Conservation (phyloP, 495 filamentous ascomycete species). For the Patellaria atrata region DNA sequence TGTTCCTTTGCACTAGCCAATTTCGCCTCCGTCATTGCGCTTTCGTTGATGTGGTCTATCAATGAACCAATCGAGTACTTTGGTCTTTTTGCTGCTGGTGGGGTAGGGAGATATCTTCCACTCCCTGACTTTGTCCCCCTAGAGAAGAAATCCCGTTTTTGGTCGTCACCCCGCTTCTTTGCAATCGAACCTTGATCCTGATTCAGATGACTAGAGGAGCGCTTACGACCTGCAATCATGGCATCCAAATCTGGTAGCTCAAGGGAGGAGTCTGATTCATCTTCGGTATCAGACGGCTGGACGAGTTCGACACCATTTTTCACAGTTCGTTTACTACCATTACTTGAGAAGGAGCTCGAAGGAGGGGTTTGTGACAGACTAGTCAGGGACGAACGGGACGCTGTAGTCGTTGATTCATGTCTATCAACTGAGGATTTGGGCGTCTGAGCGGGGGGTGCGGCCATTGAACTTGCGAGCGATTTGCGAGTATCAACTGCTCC, state of each 20-base stretch:
- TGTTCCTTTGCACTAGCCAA: conserved; percentile 39
- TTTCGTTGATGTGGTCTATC: conserved; percentile 42
- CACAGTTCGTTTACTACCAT: background rate
- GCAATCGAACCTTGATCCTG: background rate
- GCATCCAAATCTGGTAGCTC: background rate
- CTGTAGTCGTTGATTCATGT: background rate
- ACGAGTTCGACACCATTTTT: conserved; percentile 1
- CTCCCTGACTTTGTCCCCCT: too few species aligned
- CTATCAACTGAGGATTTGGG: background rate
- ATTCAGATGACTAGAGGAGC: background rate
- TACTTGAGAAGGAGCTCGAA: background rate
- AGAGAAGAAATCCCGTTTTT: too few species aligned
- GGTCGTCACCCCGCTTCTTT: too few species aligned
- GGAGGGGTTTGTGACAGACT: background rate
- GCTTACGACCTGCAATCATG: background rate
- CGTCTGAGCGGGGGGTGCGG: too few species aligned
- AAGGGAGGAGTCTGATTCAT: background rate
- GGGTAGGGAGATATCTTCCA: too few species aligned
- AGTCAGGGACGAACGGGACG: background rate
- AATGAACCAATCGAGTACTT: conserved; percentile 54
- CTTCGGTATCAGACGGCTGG: conserved; percentile 1
- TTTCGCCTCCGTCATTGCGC: conserved; percentile 42
- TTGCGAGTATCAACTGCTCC: too few species aligned
- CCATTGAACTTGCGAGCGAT: too few species aligned
- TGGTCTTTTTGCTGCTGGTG: conserved; percentile 41